These are phyloP conservation scores for Heteromeles arbutifolia DNA, from an alignment of 306 rosid genomes.

Conservation along the genomic window DNA sequence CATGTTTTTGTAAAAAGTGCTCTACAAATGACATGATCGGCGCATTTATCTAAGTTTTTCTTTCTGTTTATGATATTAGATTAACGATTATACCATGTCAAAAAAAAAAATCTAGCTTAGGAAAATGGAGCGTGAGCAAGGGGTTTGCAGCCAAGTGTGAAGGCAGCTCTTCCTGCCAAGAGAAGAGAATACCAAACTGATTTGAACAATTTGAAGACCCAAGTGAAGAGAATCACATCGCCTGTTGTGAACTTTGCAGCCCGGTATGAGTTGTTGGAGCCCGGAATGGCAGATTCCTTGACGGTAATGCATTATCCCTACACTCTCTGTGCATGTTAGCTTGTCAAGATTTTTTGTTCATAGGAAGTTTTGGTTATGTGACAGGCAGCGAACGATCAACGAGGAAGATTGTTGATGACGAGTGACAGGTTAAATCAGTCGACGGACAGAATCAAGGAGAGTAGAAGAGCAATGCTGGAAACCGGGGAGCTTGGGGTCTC, in stretches of 20 bases:
- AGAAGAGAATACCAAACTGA: conserved; percentile 48
- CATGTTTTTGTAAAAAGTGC: too few relatives aligned
- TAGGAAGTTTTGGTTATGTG: not conserved
- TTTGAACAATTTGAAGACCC: conserved; percentile 41
- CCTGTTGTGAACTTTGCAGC: conserved; percentile 18
- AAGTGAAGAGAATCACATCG: conserved; percentile 34
- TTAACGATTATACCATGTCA: not conserved
- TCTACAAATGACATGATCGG: not conserved
- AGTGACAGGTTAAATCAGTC: conserved; percentile 59
- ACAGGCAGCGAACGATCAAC: conserved; percentile 52
- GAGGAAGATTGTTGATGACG: conserved; percentile 47
- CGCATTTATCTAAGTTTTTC: not conserved
- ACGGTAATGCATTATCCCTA: conserved; percentile 17
- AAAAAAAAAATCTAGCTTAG: conserved; percentile 29
- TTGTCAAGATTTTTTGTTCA: not conserved
- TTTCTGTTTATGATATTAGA: not conserved
- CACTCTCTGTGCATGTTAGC: not conserved
- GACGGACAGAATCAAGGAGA: conserved; percentile 43
- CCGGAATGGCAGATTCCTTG: conserved; percentile 33
- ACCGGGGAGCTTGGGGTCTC: conserved; percentile 63
- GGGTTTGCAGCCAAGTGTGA: conserved; percentile 49
- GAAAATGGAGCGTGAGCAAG: conserved; percentile 76
- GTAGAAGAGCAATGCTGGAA: conserved; percentile 50
- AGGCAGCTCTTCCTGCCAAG: conserved; percentile 51
- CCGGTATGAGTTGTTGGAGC: conserved; percentile 42